These are phyloP conservation scores for Didymella pinodella DNA, from an alignment of 2,329 filamentous ascomycete genomes.

Conservation along the genomic window DNA sequence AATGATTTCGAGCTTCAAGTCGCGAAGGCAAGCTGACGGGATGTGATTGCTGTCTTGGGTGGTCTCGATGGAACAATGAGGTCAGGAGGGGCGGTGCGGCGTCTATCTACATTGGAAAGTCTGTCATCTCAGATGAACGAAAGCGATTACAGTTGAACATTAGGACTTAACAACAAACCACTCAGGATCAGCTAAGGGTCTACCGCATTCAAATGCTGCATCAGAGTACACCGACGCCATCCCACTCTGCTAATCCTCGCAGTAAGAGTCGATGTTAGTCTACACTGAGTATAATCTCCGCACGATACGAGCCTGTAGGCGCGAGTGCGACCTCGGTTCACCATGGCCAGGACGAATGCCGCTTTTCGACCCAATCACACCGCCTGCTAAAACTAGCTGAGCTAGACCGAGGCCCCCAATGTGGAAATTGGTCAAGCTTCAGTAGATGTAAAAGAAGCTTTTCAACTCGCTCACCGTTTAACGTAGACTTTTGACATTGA, in stretches of 20 bases:
- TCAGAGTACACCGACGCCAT: too few species aligned
- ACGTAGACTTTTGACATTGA: background rate
- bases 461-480: background rate
- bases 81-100: background rate
- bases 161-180: too few species aligned
- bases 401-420: slow-evolving; percentile 10
- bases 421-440: slow-evolving; percentile 1
- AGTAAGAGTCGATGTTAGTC: background rate
- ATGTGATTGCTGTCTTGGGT: background rate
- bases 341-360: background rate
- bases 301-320: background rate
- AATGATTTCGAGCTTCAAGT: background rate
- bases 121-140: background rate
- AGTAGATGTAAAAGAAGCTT: slow-evolving; percentile 1
- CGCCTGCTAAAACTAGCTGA: background rate
- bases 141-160: background rate
- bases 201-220: too few species aligned
- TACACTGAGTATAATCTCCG: background rate
- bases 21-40: background rate
- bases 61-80: background rate
- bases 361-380: background rate
- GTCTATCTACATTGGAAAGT: background rate
- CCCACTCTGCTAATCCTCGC: too few species aligned
- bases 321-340: background rate
- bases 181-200: too few species aligned